Evolutionary conservation across 2,329 filamentous ascomycete genomes (phyloP), one percentile per base, ranked within the genome.

Genomic region (Cryphonectria naterciae): DNA sequence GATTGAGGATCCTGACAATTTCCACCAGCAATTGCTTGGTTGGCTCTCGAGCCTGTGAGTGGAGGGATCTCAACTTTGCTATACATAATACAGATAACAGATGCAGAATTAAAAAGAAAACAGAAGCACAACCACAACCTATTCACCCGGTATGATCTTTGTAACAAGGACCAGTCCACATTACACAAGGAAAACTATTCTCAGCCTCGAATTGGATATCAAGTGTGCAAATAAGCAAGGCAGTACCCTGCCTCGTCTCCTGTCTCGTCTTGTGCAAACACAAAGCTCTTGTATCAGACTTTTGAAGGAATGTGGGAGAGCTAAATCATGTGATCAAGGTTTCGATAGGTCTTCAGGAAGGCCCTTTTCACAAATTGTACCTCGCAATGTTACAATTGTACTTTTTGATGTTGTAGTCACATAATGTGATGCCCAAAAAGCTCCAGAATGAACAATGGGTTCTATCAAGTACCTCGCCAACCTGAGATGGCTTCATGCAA

Each of bases 1-100:
- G 74, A 84, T 88, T 68, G 85, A 87, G 71, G 82, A 83, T 37
- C 84, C 85, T 0, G 80, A 80, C 2, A 76, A 74, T 49, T 87
- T 86, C 72, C 83, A 87, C 74, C 72, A 77, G n/a, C 81, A 81
- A 6, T 70, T 87, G 70, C 74, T 87, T 4, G 77, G 74, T 10
- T 88, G 85, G 84, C 74, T 87, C 4, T 58, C 52, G 4, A 22
- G n/a, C 17, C n/a, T 41, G 15, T 67, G 35, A 32, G 15, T 17
- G 6, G 39, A 39, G 19, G 3, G 71, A 68, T 22, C 5, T 1
- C 2, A 62, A 37, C 0, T 32, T 1, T 13, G 35, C 2, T 25
- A 2, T 11, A 25, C 4, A 39, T 8, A 10, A 15, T 15, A 1
- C 19, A 13, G 22, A 22, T 22, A 4, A 39, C 35, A 25, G 35